Evolutionary conservation across 495 filamentous ascomycete species (phyloP).

Genomic region (Penicillium arizonense): DNA sequence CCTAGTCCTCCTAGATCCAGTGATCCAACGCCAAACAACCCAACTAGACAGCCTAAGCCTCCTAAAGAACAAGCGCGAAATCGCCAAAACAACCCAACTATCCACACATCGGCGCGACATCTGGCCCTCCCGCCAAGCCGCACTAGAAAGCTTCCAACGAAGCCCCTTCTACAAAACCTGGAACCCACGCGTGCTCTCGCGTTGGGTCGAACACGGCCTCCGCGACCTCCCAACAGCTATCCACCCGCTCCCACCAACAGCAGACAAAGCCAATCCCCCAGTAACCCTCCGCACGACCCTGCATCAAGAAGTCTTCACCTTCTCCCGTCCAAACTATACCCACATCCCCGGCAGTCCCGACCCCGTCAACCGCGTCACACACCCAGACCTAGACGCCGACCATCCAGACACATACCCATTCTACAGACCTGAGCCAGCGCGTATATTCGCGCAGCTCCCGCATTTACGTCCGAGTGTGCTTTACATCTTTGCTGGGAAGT

Average conservation of each 20-base stretch:
- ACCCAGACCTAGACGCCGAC: constrained; percentile 46
- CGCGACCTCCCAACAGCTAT: constrained; percentile 59
- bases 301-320: constrained; percentile 63
- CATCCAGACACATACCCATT: constrained; percentile 54
- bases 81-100: constrained; percentile 46
- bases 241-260: constrained; percentile 41
- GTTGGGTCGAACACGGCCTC: constrained; percentile 64
- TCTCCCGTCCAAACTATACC: constrained; percentile 53
- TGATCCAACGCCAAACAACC: constrained; percentile 57
- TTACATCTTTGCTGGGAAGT: constrained; percentile 74
- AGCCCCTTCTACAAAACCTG: constrained; percentile 70
- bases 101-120: constrained; percentile 65
- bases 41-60: constrained; percentile 30
- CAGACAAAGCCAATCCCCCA: constrained; percentile 32
- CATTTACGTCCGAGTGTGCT: constrained; percentile 74
- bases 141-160: constrained; percentile 55
- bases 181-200: constrained; percentile 69
- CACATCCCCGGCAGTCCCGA: constrained; percentile 32
- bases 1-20: constrained; percentile 78
- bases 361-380: constrained; percentile 40
- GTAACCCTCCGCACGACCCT: constrained; percentile 59
- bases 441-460: constrained; percentile 63
- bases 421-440: constrained; percentile 70
- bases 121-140: constrained; percentile 66
- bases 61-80: constrained; percentile 20